Base-by-base conservation (phyloP, 1,284 basidiomycete genomes). In the Leccinum subfulvum region DNA sequence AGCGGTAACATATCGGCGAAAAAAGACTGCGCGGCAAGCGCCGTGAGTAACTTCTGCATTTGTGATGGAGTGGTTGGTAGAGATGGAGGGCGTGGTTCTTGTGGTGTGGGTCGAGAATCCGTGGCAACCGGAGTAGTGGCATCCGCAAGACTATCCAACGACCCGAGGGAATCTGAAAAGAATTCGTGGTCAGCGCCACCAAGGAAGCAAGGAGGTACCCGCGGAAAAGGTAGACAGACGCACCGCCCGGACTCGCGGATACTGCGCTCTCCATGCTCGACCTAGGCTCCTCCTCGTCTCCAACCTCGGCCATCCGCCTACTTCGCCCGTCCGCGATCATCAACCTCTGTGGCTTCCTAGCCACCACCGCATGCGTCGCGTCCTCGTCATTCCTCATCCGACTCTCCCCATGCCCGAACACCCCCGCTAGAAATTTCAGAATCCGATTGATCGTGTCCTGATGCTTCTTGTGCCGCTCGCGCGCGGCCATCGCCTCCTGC, bases 391-490 rank as follows among this genome's bases (percentile, higher is more conserved):
- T 82, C 60, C 74, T 77, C 56, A 76, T 76, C 53, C 74, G 72
- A 41, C 67, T 78, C 18, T 78, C 78, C 0, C 80, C 76, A 57
- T 81, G 81, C 53, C 95, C 95, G 78, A 98, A 98, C 2, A 98
- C 90, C 30, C 94, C 89, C 18, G 95, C 95, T 57, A 99, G 79
- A 78, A 99, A 98, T 64, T 94, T 91, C 65, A 99, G 83, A 66
- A 99, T 98, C 62, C 94, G 84, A 73, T 97, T 95, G 73, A 98
- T 95, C n/a, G 95, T 98, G 75, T 98, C 96, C 71, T 97, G 92
- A 68, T 97, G 95, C 71, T 93, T 94, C 71, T 94, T 89, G 71
- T 95, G 89, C 62, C 90, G 84, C 67, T 91, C 87, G 9, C 92
- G 80, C 3, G 92, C 87, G 44, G 89, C 83, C 67, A 95, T 79